phyloP scores from a whole-genome alignment of 2,329 filamentous ascomycete species.

The Incumbomyces lentus region DNA sequence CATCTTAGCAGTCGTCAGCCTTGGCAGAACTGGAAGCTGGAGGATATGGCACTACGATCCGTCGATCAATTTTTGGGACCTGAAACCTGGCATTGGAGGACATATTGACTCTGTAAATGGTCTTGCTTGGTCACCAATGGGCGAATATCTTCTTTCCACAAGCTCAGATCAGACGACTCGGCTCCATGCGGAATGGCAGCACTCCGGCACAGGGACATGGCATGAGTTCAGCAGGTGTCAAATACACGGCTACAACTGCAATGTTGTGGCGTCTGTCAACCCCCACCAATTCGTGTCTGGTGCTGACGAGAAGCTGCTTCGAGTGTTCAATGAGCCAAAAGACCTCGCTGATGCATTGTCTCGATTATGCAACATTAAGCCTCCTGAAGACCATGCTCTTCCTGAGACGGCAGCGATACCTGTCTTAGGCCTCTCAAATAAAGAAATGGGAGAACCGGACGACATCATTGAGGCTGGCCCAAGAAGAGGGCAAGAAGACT shows the following conservation, averaged over 20 bases:
- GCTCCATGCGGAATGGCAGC: slow-evolving; percentile 70
- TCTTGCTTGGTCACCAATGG: slow-evolving; percentile 71
- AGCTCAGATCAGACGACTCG: slow-evolving; percentile 87
- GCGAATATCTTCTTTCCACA: slow-evolving; percentile 78
- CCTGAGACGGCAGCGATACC: slow-evolving; percentile 91
- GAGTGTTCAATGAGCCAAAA: slow-evolving; percentile 84
- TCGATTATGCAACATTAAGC: slow-evolving; percentile 53
- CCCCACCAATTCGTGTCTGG: slow-evolving; percentile 76
- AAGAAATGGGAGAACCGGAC: slow-evolving; percentile 58
- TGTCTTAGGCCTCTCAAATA: slow-evolving; percentile 90
- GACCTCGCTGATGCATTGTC: slow-evolving; percentile 66
- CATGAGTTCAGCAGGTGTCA: slow-evolving; percentile 93
- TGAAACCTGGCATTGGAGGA: slow-evolving; percentile 67
- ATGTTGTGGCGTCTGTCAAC: slow-evolving; percentile 74
- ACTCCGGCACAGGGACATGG: slow-evolving; percentile 53
- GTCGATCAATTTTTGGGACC: slow-evolving; percentile 59
- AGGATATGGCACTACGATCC: slow-evolving; percentile 63
- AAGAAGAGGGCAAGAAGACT: slow-evolving; percentile 21
- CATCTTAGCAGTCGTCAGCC: slow-evolving; percentile 55
- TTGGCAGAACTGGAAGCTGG: slow-evolving; percentile 91
- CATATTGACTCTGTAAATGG: slow-evolving; percentile 75
- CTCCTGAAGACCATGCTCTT: slow-evolving; percentile 35
- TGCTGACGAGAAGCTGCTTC: slow-evolving; percentile 94
- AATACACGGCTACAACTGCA: slow-evolving; percentile 96
- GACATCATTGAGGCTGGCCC: slow-evolving; percentile 23